phyloP scores from a whole-genome alignment of 805 yeast genomes.

The Pichia eremophila region DNA sequence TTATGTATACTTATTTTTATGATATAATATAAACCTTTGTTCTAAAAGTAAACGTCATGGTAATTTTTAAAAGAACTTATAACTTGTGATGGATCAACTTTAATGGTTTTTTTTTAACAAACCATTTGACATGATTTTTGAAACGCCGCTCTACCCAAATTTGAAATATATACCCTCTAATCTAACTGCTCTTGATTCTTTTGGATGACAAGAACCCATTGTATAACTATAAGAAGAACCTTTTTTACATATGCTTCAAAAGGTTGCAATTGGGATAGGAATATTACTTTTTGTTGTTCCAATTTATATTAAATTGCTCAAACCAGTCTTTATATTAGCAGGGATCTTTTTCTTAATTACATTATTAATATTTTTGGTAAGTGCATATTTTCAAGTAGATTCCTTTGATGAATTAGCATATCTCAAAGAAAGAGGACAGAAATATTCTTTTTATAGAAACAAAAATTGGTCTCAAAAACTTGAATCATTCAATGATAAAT shows the following conservation, averaged over 20 bases:
- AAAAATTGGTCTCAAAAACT: constrained; percentile 26
- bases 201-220: no score
- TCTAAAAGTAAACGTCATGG: no score
- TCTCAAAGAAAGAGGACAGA: neutral
- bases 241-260: neutral
- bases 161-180: no score
- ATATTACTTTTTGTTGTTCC: constrained; percentile 5
- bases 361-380: neutral
- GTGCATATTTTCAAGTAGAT: neutral
- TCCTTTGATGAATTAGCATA: neutral
- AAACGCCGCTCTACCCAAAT: no score
- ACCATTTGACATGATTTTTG: no score
- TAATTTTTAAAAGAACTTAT: no score
- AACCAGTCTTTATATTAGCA: neutral
- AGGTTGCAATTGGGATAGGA: neutral
- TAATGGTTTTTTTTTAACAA: no score
- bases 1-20: no score
- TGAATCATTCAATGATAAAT: constrained; percentile 9
- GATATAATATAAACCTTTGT: no score
- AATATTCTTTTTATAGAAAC: constrained; percentile 15
- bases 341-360: neutral
- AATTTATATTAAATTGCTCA: neutral
- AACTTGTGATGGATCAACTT: no score
- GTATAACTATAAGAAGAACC: no score
- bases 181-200: no score